These are phyloP conservation scores for Passiflora organensis DNA, from an alignment of 345 rosid species.

Conservation along the genomic window DNA sequence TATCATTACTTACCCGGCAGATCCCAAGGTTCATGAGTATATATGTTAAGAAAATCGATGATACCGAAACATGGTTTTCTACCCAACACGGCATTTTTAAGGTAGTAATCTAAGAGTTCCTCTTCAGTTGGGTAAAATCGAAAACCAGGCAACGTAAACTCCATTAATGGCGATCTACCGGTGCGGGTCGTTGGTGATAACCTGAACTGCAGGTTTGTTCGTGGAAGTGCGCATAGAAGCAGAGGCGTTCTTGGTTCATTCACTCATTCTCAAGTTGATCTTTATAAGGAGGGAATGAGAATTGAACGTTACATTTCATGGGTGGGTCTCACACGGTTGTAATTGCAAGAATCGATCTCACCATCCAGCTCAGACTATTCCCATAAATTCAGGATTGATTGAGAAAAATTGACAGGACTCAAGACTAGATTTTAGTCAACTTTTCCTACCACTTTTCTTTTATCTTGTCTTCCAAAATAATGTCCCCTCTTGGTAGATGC, in stretches of 20 bases:
- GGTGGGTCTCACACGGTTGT: conserved; percentile 11
- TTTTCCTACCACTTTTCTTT: no score
- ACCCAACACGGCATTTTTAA: conserved; percentile 13
- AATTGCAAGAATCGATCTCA: no score
- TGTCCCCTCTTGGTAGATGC: no score
- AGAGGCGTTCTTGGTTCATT: no score
- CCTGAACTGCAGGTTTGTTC: not conserved
- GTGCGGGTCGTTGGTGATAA: not conserved
- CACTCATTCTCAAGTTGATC: no score
- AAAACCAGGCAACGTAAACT: conserved; percentile 21
- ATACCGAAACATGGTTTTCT: conserved; percentile 8
- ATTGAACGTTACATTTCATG: not conserved
- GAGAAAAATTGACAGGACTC: no score
- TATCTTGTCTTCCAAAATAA: no score
- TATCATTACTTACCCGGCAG: conserved; percentile 20
- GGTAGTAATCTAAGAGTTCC: conserved; percentile 32
- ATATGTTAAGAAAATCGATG: conserved; percentile 25
- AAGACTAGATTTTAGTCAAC: no score
- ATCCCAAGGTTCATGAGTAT: conserved; percentile 26
- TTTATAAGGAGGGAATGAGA: not conserved
- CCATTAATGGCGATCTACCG: not conserved
- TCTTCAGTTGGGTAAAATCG: conserved; percentile 36
- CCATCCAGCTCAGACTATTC: no score
- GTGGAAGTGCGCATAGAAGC: no score
- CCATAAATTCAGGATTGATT: no score